A percentile compares a stretch with the other conserved stretches of the same genome.
phyloP scores from a whole-genome alignment of 2,329 filamentous ascomycete genomes.

The Talaromyces sp. region DNA sequence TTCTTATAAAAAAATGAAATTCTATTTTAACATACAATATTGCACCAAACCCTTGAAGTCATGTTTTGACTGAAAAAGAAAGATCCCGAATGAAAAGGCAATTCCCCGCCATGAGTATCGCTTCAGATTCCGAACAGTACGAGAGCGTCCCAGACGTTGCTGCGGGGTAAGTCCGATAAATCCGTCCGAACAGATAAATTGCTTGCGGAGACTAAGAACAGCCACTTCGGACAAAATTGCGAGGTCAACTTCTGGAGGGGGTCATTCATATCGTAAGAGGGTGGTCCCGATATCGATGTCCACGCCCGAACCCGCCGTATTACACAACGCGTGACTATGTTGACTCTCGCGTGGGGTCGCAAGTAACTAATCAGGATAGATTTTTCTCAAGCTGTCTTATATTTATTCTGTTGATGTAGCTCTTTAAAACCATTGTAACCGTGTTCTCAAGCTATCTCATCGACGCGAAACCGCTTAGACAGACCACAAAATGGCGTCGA shows the following conservation, averaged over 20 bases:
- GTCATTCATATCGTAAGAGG: background rate
- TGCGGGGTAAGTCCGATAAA: background rate
- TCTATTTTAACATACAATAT: background rate
- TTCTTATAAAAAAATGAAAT: background rate
- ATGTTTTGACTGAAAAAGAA: background rate
- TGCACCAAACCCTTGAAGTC: background rate
- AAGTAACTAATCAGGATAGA: conserved; percentile 22
- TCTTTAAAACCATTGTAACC: background rate
- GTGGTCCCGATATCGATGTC: background rate
- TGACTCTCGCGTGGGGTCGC: background rate
- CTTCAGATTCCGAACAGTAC: background rate
- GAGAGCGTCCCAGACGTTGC: background rate
- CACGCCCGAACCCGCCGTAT: background rate
- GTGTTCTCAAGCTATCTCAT: background rate
- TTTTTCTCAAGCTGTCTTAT: background rate
- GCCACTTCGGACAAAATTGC: background rate
- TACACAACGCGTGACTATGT: background rate
- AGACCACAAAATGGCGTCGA: background rate
- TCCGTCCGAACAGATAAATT: background rate
- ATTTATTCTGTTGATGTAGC: background rate
- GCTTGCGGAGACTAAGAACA: background rate
- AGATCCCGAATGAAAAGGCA: background rate
- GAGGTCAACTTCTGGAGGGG: background rate
- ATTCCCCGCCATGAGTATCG: background rate
- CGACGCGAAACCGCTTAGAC: background rate